Base-by-base conservation (phyloP, 2,329 filamentous ascomycete species). In the Coniosporium tulheliwenetii region DNA sequence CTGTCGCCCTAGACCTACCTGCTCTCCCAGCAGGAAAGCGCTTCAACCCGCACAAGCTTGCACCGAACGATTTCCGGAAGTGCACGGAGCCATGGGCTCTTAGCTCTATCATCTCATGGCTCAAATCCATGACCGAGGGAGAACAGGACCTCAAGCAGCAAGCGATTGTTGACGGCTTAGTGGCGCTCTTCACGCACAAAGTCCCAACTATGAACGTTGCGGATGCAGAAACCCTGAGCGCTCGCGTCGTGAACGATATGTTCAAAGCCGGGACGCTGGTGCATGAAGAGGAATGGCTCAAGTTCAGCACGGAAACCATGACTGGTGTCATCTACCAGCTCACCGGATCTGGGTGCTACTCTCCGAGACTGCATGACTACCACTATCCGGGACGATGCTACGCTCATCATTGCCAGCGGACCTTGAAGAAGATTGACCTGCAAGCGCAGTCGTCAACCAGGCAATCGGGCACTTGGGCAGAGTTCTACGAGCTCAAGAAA, bases 201-300 rank as follows among this genome's bases (percentile, higher is more conserved):
- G 86, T 98, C 1, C 87, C 91, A 0, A 98, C 86, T 0, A 95
- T 98, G 85, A 96, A 98, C 51, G 89, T 91, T 35, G 87, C 89
- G 5, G 93, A 98, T 66, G 91, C 91, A 0, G 91, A 98, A 57
- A 81, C 79, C 1, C 68, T 98, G 39, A 85, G 84, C 45, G 73
- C 75, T 43, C 77, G 76, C 34, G 83, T 94, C 0, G 78, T 93
- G 2, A 69, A 77, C 41, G 75, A 79, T 37, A 91, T 98, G 84
- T 74, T 89, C 48, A 71, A 75, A 16, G 77, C 80, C 8, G 80
- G 79, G 33, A 84, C 85, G 9, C 65, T 98, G 30, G 67, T 93
- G 5, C 79, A 80, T 10, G 89, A 95, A 30, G 91, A 98, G 59
- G 93, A 98, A 63, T 98, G 93, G 91, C 81, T 98, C 48, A 95